These are phyloP conservation scores for Diaporthe ilicicola DNA, from an alignment of 2,329 filamentous ascomycete genomes.

Conservation along the genomic window DNA sequence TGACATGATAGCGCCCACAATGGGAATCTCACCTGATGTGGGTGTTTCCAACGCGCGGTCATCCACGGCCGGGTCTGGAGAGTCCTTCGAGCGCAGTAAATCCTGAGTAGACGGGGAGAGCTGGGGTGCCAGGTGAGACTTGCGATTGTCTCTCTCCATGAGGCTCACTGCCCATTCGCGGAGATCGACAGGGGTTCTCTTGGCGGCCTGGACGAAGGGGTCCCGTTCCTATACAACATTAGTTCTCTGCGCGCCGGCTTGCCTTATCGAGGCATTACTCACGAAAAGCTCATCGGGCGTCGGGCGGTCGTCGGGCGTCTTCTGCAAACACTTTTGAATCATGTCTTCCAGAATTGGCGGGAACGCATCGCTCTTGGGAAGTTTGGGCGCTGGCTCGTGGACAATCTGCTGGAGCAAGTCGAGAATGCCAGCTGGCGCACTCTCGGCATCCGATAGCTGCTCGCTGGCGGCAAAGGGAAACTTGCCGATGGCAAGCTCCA, in stretches of 20 bases:
- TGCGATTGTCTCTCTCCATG: conserved; percentile 95
- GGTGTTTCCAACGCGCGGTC: conserved; percentile 65
- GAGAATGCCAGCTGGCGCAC: conserved; percentile 90
- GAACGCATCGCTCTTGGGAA: conserved; percentile 98
- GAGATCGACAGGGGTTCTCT: conserved; percentile 93
- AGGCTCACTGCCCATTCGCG: conserved; percentile 92
- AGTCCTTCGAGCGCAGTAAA: conserved; percentile 72
- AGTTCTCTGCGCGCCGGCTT: not conserved
- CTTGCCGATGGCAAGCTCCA: conserved; percentile 97
- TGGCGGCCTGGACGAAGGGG: conserved; percentile 93
- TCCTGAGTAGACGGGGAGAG: conserved; percentile 81
- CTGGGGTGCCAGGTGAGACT: conserved; percentile 87
- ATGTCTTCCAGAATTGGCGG: conserved; percentile 94
- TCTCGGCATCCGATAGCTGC: conserved; percentile 75
- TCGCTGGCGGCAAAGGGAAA: conserved; percentile 89
- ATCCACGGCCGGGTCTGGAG: conserved; percentile 59
- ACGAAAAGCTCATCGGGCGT: conserved; percentile 95
- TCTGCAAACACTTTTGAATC: conserved; percentile 94
- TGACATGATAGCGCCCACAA: conserved; percentile 65
- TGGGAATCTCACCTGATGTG: conserved; percentile 77
- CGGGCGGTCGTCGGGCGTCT: conserved; percentile 86
- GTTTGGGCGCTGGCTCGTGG: conserved; percentile 89
- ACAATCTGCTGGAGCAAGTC: conserved; percentile 98
- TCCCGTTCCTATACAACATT: conserved; percentile 75
- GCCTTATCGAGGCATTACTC: conserved; percentile 48